Evolutionary conservation across 2,329 filamentous ascomycete genomes (phyloP), one percentile per base, ranked within the genome.

Genomic region (Lachnellula occidentalis): DNA sequence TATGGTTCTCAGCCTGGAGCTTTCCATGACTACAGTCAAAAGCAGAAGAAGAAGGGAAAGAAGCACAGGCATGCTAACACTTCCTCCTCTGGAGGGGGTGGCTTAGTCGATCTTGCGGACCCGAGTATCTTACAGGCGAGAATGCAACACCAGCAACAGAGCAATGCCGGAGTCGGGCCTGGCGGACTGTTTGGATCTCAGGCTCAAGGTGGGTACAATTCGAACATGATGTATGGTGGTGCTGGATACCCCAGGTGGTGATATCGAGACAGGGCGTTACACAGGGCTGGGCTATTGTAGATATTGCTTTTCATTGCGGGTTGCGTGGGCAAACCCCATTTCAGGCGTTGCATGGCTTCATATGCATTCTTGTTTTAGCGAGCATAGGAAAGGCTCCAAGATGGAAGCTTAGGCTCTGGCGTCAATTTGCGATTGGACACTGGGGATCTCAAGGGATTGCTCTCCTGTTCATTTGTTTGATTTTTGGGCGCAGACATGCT

Each of bases 61-160:
- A 96, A 96, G 90, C 92, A 96, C 83, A 95, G 92, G 86, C 92
- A 96, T 87, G 92, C 91, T 94, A 96, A 96, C 90, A 96, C 92
- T 92, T 96, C 92, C 89, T 97, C 92, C 86, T 95, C 91, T 85
- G 88, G 88, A 81, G 92, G 91, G 85, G 90, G 90, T 89, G 92
- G 90, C 81, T 85, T 96, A 92, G 92, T 95, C 80, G 92, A 97
- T 95, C 90, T 96, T 92, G 90, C 89, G 82, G 92, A 97, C 90
- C 92, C 92, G 82, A 96, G 90, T 83, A 96, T 96, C 83, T 86
- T 97, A 82, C 92, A 96, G 81, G 90, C 90, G 75, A 90, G 92
- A 82, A 88, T 95, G 82, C 92, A 95, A 76, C 89, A 94, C 78
- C 84, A 87, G 78, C 81, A 85, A 66, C 86, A 88, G 77, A 87